Evolutionary conservation across 2,329 filamentous ascomycete genomes (phyloP), one percentile per base, ranked within the genome.

Genomic region (Fulvia fulva): DNA sequence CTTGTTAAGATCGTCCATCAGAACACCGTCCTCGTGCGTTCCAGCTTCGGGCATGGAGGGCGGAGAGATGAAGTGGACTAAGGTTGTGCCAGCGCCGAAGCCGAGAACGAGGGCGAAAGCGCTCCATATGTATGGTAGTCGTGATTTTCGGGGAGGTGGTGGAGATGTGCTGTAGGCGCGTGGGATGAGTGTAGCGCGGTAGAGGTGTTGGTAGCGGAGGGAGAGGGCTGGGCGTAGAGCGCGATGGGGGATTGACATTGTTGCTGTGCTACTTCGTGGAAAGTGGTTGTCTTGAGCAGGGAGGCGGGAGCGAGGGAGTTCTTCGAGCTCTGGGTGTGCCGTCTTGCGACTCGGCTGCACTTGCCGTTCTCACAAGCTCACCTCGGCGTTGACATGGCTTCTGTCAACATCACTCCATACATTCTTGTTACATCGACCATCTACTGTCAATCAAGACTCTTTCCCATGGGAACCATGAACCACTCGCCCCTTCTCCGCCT

Each of bases 91-190:
- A 51, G 67, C 62, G 25, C 68, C 58, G 19, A 71, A 55, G 60
- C 81, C 81, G 44, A 78, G 32, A 57, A 76, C 50, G 53, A 81
- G 68, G 67, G 77, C 79, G 44, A 76, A 8, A 14, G 69, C 58
- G 51, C 60, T 61, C 60, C 65, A 70, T 56, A 63, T n/a, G 57
- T 32, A 70, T 51, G n/a, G 54, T 44, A 37, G 51, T 51, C 63
- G 65, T 32, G 26, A 41, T 19, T n/a, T 41, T 19, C 37, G 16
- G n/a, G 23, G 37, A 54, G 19, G 37, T 7, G 23, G 26, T 43
- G 45, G 50, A 32, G 28, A 7, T n/a, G 47, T 43, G 44, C 53
- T 53, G 46, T 56, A 56, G 23, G 28, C 46, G 28, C 43, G 41
- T 53, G 45, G 50, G 44, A 57, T 51, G 37, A 47, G 53, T 21